Evolutionary conservation across 495 filamentous ascomycete species (phyloP).

Genomic region (Geopyxis carbonaria): DNA sequence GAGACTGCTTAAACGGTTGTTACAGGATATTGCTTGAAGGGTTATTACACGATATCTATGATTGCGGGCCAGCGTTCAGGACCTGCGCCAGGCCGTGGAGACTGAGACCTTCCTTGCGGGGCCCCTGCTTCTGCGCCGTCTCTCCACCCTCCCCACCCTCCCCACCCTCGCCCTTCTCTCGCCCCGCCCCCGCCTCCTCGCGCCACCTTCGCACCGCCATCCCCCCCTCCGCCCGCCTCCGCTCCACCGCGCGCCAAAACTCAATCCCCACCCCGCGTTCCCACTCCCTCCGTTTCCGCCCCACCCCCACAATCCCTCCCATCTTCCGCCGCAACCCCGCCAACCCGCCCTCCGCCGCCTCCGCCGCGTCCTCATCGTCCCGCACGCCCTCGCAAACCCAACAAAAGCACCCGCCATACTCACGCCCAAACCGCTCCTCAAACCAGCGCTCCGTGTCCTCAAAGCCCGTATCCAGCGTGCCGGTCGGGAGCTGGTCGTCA

Average conservation of each 20-base stretch:
- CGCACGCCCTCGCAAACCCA: conserved; percentile 60
- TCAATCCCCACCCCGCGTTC: conserved; percentile 19
- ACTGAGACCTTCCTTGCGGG: too few relatives aligned
- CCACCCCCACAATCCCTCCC: conserved; percentile 4
- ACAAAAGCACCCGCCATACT: conserved; percentile 72
- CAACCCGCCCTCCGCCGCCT: conserved; percentile 10
- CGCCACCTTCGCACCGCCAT: too few relatives aligned
- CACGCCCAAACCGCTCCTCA: conserved; percentile 41
- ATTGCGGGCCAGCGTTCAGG: too few relatives aligned
- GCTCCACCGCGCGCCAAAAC: conserved; percentile 21
- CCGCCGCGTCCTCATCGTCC: conserved; percentile 10
- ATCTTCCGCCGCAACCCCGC: conserved; percentile 7
- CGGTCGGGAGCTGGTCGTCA: conserved; percentile 66
- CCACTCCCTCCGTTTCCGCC: conserved; percentile 14
- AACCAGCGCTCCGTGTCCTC: conserved; percentile 60
- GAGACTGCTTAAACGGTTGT: too few relatives aligned
- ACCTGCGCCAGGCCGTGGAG: too few relatives aligned
- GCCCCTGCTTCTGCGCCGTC: too few relatives aligned
- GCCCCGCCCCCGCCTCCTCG: too few relatives aligned
- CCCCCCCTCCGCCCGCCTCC: conserved; percentile 5
- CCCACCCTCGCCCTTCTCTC: too few relatives aligned
- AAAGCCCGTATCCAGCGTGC: conserved; percentile 43
- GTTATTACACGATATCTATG: too few relatives aligned
- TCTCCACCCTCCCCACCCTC: too few relatives aligned
- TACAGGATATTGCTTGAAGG: too few relatives aligned